Evolutionary conservation across 345 rosid species (phyloP).

Genomic region (Diplotaxis tenuifolia): DNA sequence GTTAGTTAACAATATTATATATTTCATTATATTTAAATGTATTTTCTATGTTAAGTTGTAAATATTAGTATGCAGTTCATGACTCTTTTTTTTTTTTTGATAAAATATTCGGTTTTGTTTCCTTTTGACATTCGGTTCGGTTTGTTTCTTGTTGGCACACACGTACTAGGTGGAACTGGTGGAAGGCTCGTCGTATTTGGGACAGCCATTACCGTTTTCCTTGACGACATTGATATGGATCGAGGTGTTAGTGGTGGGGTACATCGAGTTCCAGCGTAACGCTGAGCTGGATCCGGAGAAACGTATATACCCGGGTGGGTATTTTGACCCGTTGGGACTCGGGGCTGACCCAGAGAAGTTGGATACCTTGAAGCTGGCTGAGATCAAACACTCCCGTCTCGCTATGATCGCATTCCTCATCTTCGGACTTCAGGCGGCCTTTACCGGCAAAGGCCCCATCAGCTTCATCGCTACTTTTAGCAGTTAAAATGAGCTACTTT

Average conservation of each 20-base stretch:
- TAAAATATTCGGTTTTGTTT: neutral
- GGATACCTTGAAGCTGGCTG: slow-evolving; percentile 67
- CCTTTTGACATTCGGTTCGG: slow-evolving; percentile 12
- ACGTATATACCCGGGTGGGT: slow-evolving; percentile 81
- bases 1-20: neutral
- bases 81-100: neutral
- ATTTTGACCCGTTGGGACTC: slow-evolving; percentile 75
- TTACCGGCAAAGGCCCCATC: slow-evolving; percentile 79
- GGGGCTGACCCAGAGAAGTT: slow-evolving; percentile 70
- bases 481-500: slow-evolving; percentile 30
- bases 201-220: slow-evolving; percentile 89
- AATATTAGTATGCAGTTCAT: neutral
- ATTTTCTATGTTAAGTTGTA: neutral
- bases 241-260: slow-evolving; percentile 66
- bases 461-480: slow-evolving; percentile 71
- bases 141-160: neutral
- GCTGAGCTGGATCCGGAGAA: slow-evolving; percentile 76
- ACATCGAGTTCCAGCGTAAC: slow-evolving; percentile 61
- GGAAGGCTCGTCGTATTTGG: slow-evolving; percentile 91
- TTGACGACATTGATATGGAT: slow-evolving; percentile 84
- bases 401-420: slow-evolving; percentile 90
- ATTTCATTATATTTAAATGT: neutral
- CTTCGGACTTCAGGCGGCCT: slow-evolving; percentile 70
- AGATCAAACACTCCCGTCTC: slow-evolving; percentile 80
- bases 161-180: slow-evolving; percentile 69